Evolutionary conservation across 306 rosid genomes (phyloP).

Genomic region (Prunus mume): DNA sequence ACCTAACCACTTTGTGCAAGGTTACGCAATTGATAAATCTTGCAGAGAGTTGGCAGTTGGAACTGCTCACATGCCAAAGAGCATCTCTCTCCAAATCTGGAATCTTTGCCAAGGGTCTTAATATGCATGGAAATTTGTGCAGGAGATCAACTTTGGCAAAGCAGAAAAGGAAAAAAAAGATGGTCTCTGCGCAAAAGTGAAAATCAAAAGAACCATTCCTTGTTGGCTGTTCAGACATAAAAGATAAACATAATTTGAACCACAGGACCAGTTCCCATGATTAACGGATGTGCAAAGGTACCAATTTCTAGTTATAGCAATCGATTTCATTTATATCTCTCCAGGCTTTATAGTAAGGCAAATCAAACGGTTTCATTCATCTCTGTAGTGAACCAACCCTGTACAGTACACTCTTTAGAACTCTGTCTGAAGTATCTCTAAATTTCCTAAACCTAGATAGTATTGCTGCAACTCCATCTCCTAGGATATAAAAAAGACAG

Average conservation of each 20-base stretch:
- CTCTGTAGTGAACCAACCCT: conserved; percentile 16
- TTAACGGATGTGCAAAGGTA: background rate
- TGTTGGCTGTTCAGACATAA: no score
- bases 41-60: conserved; percentile 22
- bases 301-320: conserved; percentile 9
- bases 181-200: background rate
- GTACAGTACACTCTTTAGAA: conserved; percentile 16
- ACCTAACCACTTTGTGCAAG: conserved; percentile 34
- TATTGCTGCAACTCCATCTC: conserved; percentile 14
- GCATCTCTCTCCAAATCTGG: conserved; percentile 21
- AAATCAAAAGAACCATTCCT: no score
- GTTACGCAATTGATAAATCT: conserved; percentile 19
- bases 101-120: background rate
- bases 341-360: background rate
- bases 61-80: conserved; percentile 50
- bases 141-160: background rate
- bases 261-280: no score
- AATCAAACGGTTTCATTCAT: conserved; percentile 19
- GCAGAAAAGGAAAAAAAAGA: background rate
- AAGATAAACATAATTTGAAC: no score
- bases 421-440: conserved; percentile 3
- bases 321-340: conserved; percentile 17
- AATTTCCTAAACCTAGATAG: conserved; percentile 15
- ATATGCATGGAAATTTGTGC: background rate
- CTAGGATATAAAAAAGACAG: conserved; percentile 13